Conservation (phyloP, 805 yeast genomes). For the Candida pseudofarinosa region DNA sequence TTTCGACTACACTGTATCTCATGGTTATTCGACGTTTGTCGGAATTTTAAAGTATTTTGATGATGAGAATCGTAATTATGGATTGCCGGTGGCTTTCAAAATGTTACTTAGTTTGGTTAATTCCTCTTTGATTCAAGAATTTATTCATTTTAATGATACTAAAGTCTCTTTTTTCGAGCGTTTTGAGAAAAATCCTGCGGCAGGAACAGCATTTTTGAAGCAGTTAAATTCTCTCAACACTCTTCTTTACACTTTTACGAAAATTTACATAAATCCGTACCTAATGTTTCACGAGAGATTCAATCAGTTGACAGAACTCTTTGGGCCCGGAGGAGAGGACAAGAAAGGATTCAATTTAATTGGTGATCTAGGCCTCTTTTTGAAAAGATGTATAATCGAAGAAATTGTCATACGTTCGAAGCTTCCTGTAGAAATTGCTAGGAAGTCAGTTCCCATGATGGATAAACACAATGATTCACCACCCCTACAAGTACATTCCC, state of each 20-base stretch:
- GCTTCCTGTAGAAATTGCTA: conserved; percentile 46
- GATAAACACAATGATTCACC: conserved; percentile 27
- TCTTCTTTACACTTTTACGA: conserved; percentile 49
- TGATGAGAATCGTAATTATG: conserved; percentile 51
- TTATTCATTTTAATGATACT: conserved; percentile 26
- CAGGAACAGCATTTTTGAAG: conserved; percentile 31
- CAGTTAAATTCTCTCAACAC: conserved; percentile 38
- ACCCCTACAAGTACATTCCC: conserved; percentile 40
- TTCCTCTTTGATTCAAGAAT: conserved; percentile 21
- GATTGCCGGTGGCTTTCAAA: conserved; percentile 33
- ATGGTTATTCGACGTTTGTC: conserved; percentile 48
- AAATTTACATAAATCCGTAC: conserved; percentile 52
- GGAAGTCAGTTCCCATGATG: conserved; percentile 36
- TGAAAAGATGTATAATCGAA: conserved; percentile 51
- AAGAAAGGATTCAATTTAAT: conserved; percentile 39
- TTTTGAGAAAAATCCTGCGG: conserved; percentile 20
- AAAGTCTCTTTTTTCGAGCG: conserved; percentile 33
- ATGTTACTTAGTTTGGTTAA: conserved; percentile 27
- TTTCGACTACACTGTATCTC: conserved; percentile 56
- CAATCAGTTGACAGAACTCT: conserved; percentile 35
- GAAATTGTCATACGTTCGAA: conserved; percentile 48
- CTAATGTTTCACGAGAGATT: conserved; percentile 46
- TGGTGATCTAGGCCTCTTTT: conserved; percentile 40
- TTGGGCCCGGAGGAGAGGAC: conserved; percentile 19
- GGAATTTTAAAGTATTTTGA: conserved; percentile 56